Evolutionary conservation across 495 filamentous ascomycete genomes (phyloP).

Genomic region (Diplogelasinospora grovesii): DNA sequence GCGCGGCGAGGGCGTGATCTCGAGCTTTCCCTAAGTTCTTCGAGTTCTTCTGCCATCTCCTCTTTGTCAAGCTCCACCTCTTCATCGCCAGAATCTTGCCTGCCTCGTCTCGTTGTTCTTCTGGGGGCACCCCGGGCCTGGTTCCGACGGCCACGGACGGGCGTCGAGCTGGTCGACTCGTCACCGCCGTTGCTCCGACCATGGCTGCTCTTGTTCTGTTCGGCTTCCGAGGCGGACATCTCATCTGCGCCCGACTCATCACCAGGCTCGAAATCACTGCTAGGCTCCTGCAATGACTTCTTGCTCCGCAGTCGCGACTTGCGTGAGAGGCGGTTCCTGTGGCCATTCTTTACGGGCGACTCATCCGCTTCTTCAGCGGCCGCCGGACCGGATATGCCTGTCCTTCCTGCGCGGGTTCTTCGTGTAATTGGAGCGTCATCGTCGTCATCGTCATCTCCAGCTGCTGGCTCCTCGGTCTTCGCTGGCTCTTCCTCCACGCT

Average conservation of each 20-base stretch:
- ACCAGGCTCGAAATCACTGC: slow-evolving; percentile 82
- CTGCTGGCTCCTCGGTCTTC: slow-evolving; percentile 30
- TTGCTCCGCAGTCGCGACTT: slow-evolving; percentile 42
- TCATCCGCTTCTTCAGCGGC: slow-evolving; percentile 27
- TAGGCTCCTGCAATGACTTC: slow-evolving; percentile 55
- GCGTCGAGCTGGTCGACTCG: slow-evolving; percentile 35
- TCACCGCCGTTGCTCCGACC: slow-evolving; percentile 28
- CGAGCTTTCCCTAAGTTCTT: slow-evolving; percentile 51
- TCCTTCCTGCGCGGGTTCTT: slow-evolving; percentile 44
- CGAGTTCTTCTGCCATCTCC: slow-evolving; percentile 73
- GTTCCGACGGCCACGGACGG: slow-evolving; percentile 31
- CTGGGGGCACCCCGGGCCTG: slow-evolving; percentile 33
- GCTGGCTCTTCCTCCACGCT: slow-evolving; percentile 14
- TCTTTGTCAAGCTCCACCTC: slow-evolving; percentile 59
- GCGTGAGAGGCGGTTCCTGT: slow-evolving; percentile 38
- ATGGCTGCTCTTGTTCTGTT: slow-evolving; percentile 18
- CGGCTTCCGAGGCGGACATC: slow-evolving; percentile 35
- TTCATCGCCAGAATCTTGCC: slow-evolving; percentile 44
- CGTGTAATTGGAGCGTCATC: slow-evolving; percentile 55
- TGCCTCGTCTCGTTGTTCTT: slow-evolving; percentile 27
- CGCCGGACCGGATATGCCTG: slow-evolving; percentile 12
- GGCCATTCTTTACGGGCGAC: slow-evolving; percentile 23
- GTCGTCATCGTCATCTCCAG: slow-evolving; percentile 54
- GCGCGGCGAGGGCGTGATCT: slow-evolving; percentile 42
- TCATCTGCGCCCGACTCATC: slow-evolving; percentile 53